Conservation (phyloP, 345 rosid species). For the Cardamine resedifolia region DNA sequence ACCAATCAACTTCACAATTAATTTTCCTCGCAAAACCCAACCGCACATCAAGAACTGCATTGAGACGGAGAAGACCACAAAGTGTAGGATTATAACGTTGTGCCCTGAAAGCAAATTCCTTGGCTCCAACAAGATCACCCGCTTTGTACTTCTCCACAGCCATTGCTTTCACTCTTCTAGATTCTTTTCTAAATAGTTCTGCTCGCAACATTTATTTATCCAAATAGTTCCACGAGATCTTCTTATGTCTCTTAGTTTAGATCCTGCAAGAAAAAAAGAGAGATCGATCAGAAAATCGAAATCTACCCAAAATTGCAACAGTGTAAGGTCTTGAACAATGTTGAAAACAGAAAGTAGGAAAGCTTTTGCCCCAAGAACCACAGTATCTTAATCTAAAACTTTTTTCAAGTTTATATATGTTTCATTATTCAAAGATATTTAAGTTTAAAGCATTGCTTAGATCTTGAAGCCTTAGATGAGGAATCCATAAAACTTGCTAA, state of each 20-base stretch:
- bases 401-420: neutral
- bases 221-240: neutral
- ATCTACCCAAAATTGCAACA: neutral
- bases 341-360: neutral
- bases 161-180: slow-evolving; percentile 43
- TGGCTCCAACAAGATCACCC: slow-evolving; percentile 46
- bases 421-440: neutral
- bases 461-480: neutral
- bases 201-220: too few species aligned
- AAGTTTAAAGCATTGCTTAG: neutral
- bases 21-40: slow-evolving; percentile 29
- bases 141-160: slow-evolving; percentile 49
- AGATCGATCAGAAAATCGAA: neutral
- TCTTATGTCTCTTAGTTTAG: neutral
- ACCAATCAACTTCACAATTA: slow-evolving; percentile 54
- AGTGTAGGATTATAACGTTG: slow-evolving; percentile 42
- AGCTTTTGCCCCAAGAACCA: neutral
- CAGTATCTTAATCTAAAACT: too few species aligned
- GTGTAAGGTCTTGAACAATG: neutral
- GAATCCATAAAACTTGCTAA: neutral
- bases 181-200: slow-evolving; percentile 31
- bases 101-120: slow-evolving; percentile 44
- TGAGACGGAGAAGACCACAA: slow-evolving; percentile 45
- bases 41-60: slow-evolving; percentile 42
- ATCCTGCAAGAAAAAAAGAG: neutral